Conservation (phyloP, 192 early-diverging fungal genomes). For the Chytriomyces confervae region DNA sequence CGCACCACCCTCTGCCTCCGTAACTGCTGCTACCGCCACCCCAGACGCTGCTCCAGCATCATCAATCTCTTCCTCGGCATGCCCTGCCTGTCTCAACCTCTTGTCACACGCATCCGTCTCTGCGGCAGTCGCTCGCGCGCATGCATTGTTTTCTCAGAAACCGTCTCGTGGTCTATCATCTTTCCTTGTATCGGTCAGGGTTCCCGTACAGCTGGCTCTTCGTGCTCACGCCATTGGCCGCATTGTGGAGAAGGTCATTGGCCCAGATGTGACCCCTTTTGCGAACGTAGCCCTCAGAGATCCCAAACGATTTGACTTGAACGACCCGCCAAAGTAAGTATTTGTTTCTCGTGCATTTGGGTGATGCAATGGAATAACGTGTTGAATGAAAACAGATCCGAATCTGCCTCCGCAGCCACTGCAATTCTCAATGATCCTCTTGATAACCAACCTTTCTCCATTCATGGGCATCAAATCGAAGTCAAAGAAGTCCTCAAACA, state of each 20-base stretch:
- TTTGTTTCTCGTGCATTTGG: neutral
- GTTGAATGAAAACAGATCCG: neutral
- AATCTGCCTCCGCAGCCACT: neutral
- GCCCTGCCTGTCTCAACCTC: conserved; percentile 53
- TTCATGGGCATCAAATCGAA: conserved; percentile 34
- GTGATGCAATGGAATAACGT: neutral
- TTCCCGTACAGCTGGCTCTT: conserved; percentile 50
- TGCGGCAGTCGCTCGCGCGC: conserved; percentile 6
- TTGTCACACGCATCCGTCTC: conserved; percentile 31
- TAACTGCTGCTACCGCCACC: neutral
- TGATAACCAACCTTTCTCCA: conserved; percentile 5
- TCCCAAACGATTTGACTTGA: conserved; percentile 16
- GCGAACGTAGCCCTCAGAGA: neutral
- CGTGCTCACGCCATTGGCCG: conserved; percentile 37
- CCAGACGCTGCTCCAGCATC: neutral
- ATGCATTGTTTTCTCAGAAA: conserved; percentile 9
- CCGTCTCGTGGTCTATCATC: conserved; percentile 25
- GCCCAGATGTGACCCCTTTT: neutral
- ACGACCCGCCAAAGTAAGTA: neutral
- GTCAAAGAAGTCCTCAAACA: conserved; percentile 67
- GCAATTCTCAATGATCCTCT: neutral
- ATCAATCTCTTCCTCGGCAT: conserved; percentile 10
- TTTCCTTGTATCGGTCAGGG: conserved; percentile 41
- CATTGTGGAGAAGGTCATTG: neutral
- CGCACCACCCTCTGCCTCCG: neutral